Evolutionary conservation across 352 stramenopile species (phyloP).

Genomic region (Globisporangium heterothallicum): DNA sequence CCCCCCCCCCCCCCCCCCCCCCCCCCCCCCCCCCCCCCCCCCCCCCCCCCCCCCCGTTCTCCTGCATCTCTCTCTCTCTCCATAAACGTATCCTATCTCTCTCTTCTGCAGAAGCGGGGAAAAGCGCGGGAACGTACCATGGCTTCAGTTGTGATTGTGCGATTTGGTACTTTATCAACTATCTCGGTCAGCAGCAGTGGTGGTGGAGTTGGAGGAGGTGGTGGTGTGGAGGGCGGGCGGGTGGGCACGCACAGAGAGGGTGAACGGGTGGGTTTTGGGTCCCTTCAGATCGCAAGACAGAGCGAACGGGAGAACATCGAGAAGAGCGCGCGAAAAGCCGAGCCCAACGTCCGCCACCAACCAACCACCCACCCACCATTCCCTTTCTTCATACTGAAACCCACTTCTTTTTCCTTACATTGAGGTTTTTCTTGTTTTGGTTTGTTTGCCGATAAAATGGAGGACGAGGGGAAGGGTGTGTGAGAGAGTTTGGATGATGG

Average conservation of each 20-base stretch:
- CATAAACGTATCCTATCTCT: too few species aligned
- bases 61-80: constrained; percentile 2
- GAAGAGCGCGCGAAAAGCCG: constrained; percentile 3
- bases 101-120: too few species aligned
- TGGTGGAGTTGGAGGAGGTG: background rate
- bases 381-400: constrained; percentile 2
- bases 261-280: constrained; percentile 1
- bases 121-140: constrained; percentile 15
- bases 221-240: constrained; percentile 3
- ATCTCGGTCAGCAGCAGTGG: constrained; percentile 4
- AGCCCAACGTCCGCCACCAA: constrained; percentile 30
- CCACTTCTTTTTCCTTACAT: constrained; percentile 13
- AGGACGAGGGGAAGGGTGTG: background rate
- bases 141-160: constrained; percentile 14
- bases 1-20: too few species aligned
- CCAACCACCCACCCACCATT: constrained; percentile 15
- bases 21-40: too few species aligned
- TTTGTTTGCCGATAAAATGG: background rate
- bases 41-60: too few species aligned
- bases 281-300: background rate
- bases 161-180: constrained; percentile 23
- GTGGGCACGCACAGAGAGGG: background rate
- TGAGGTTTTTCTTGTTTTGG: constrained; percentile 10
- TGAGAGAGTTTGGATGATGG: background rate
- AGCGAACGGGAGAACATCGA: constrained; percentile 1